Percentiles rank a stretch among this genome's conserved stretches.
These are phyloP conservation scores for Tillandsia fasciculata DNA, from an alignment of 176 grass and related monocot species.

Conservation along the genomic window DNA sequence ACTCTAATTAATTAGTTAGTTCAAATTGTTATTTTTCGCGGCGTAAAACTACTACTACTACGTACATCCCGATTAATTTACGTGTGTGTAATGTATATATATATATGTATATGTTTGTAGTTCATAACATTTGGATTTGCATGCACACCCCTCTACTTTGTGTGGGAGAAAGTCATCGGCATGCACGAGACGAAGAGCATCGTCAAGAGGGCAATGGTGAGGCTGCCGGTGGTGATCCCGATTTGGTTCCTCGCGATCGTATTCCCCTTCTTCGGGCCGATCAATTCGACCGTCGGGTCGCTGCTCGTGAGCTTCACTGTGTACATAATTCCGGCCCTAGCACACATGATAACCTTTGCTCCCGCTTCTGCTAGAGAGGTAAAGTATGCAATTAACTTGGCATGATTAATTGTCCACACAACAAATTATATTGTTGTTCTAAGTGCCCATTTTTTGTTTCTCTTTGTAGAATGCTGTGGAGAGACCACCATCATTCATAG, in stretches of 20 bases:
- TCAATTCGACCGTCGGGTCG: conserved; percentile 86
- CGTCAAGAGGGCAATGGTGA: conserved; percentile 31
- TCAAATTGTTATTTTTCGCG: not conserved
- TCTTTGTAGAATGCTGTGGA: conserved; percentile 66
- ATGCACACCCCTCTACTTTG: conserved; percentile 91
- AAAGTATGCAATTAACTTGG: not conserved
- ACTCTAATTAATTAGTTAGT: not conserved
- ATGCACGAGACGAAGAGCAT: conserved; percentile 44
- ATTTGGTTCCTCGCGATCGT: conserved; percentile 95
- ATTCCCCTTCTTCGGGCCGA: conserved; percentile 94
- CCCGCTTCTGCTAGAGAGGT: conserved; percentile 65
- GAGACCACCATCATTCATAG: conserved; percentile 46
- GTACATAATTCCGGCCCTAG: conserved; percentile 78
- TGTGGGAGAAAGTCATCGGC: conserved; percentile 88
- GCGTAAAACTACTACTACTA: not conserved
- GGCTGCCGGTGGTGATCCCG: conserved; percentile 66
- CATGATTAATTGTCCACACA: conserved; percentile 2
- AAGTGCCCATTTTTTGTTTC: not conserved
- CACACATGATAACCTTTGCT: conserved; percentile 76
- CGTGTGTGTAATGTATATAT: not conserved
- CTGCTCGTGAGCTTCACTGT: conserved; percentile 98
- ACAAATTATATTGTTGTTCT: not conserved
- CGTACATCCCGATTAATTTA: not conserved
- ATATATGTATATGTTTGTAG: conserved; percentile 18
- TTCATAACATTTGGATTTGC: conserved; percentile 97